A percentile compares a stretch with the other conserved stretches of the same genome.
Conservation (phyloP, 2,329 filamentous ascomycete genomes). For the Diplodia intermedia region DNA sequence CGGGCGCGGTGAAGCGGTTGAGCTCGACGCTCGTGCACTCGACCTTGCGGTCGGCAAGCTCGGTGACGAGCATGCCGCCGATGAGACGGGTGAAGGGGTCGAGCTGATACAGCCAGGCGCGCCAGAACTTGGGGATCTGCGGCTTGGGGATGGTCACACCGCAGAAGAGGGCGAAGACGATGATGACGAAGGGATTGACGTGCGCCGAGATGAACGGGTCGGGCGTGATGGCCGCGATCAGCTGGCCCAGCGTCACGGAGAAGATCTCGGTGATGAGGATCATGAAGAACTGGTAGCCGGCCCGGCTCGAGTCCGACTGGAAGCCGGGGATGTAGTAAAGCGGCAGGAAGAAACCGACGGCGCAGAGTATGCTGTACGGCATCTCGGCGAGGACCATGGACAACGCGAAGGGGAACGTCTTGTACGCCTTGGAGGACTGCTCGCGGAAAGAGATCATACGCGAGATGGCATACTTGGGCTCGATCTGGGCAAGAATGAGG, state of each 20-base stretch:
- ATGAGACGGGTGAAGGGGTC: slow-evolving; percentile 85
- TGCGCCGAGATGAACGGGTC: slow-evolving; percentile 79
- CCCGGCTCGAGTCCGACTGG: slow-evolving; percentile 65
- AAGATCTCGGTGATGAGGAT: slow-evolving; percentile 84
- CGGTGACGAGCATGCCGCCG: slow-evolving; percentile 78
- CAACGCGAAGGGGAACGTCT: slow-evolving; percentile 76
- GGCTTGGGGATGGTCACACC: slow-evolving; percentile 82
- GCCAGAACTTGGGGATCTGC: slow-evolving; percentile 80
- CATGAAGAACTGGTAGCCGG: slow-evolving; percentile 88
- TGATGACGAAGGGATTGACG: slow-evolving; percentile 81
- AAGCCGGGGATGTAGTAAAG: slow-evolving; percentile 87
- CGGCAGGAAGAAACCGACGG: slow-evolving; percentile 80
- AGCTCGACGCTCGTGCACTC: slow-evolving; percentile 67
- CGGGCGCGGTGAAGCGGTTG: slow-evolving; percentile 71
- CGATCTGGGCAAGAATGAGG: slow-evolving; percentile 81
- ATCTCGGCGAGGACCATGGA: slow-evolving; percentile 84
- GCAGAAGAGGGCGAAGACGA: slow-evolving; percentile 85
- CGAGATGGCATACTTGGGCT: slow-evolving; percentile 82
- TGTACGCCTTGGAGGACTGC: slow-evolving; percentile 85
- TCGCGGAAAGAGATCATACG: slow-evolving; percentile 87
- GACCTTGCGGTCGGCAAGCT: slow-evolving; percentile 71
- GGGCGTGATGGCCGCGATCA: slow-evolving; percentile 77
- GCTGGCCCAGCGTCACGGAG: slow-evolving; percentile 76
- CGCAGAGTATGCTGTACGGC: slow-evolving; percentile 82
- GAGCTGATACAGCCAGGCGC: slow-evolving; percentile 80